Base-by-base conservation (phyloP, 1,284 basidiomycete genomes). In the Pyrrhoderma noxium region DNA sequence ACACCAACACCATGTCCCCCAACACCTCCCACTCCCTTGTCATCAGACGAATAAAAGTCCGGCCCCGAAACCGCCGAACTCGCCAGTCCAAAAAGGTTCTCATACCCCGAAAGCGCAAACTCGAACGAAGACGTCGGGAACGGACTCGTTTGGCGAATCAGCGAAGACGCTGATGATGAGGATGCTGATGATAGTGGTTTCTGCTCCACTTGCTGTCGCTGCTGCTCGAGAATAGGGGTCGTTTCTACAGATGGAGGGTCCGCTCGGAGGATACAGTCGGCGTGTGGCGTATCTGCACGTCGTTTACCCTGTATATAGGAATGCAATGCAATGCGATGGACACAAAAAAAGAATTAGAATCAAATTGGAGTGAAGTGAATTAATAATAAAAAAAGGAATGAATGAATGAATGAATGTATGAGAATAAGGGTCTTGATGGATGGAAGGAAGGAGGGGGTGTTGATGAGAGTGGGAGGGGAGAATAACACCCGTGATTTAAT, bases 101-200 rank as follows among this genome's bases (percentile, higher is more conserved):
- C 86, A 62, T 87, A 85, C 31, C 60, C 56, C 73, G 68, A 36
- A 61, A 77, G 85, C 45, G 79, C 80, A 70, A 93, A 93, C 58
- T 84, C 89, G 72, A 92, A 92, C 2, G 80, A 64, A 21, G 78
- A 72, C 0, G 80, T 77, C 2, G 89, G 88, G 71, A 92, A 92
- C 25, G 80, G 70, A 59, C 71, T 73, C 27, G 66, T 47, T 56
- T 59, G 45, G 56, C 50, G 58, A 31, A 59, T 8, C 7, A 5
- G 5, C 38, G 14, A 40, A 5, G 16, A 40, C 21, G 38, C 14
- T 14, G 16, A 40, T n/a, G 5, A 7, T 40, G 38, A 5, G 7
- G 38, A 5, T n/a, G 38, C 8, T 40, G n/a, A 5, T 14, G 36
- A 49, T 31, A 53, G n/a, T n/a, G 49, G 21, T 56, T 70, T 67